phyloP scores from a whole-genome alignment of 306 rosid species.

The Prunus mira region DNA sequence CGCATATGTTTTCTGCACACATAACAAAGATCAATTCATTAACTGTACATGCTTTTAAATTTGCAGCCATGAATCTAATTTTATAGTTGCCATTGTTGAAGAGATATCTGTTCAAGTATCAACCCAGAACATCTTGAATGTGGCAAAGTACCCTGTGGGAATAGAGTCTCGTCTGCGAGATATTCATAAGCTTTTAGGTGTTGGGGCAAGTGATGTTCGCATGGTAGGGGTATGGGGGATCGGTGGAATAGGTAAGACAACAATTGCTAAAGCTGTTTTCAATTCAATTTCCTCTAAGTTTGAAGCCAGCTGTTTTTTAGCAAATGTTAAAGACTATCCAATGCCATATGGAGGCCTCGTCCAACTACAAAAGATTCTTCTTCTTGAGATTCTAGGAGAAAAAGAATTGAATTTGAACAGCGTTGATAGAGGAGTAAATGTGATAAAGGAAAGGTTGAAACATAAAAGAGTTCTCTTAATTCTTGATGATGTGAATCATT shows the following conservation, averaged over 20 bases:
- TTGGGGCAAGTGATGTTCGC: not conserved
- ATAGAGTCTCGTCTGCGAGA: not conserved
- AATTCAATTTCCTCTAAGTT: not conserved
- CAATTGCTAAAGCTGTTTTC: not conserved
- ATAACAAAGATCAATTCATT: too few species aligned
- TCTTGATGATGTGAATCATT: slow-evolving; percentile 1
- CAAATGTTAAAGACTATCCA: not conserved
- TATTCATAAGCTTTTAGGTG: not conserved
- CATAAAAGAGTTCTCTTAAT: not conserved
- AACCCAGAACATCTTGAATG: not conserved
- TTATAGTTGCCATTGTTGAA: not conserved
- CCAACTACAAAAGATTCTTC: not conserved
- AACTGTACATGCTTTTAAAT: not conserved
- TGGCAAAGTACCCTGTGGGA: not conserved
- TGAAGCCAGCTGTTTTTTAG: not conserved
- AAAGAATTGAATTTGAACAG: not conserved
- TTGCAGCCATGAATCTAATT: not conserved
- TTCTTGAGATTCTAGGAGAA: not conserved
- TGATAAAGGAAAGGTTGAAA: not conserved
- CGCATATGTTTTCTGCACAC: too few species aligned
- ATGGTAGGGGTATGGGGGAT: not conserved
- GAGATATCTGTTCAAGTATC: not conserved
- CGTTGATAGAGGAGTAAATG: not conserved
- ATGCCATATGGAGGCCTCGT: not conserved
- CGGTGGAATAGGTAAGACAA: not conserved